Evolutionary conservation across 441 rosid species (phyloP).

Genomic region (Erodium trifolium): DNA sequence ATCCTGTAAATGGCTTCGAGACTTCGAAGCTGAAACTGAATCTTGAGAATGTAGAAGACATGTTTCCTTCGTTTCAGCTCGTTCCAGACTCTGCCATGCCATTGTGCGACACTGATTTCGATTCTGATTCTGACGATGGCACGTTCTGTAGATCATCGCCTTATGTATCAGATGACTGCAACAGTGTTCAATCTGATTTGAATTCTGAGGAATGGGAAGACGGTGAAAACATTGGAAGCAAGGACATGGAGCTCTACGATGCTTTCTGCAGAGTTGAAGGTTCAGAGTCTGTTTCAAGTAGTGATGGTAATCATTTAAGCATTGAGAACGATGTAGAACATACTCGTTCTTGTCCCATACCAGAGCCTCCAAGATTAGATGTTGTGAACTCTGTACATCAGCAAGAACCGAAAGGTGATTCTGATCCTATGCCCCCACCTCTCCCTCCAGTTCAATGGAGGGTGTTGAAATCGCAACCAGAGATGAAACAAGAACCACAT

Average conservation of each 20-base stretch:
- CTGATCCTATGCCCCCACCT: slow-evolving; percentile 48
- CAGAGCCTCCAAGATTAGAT: background rate
- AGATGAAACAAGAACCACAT: slow-evolving; percentile 27
- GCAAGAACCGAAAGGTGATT: background rate
- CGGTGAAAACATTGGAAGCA: slow-evolving; percentile 39
- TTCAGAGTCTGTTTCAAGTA: background rate
- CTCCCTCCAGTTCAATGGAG: slow-evolving; percentile 69
- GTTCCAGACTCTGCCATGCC: slow-evolving; percentile 54
- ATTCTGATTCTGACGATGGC: slow-evolving; percentile 56
- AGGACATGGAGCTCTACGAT: slow-evolving; percentile 39
- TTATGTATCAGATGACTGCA: slow-evolving; percentile 57
- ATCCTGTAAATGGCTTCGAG: slow-evolving; percentile 51
- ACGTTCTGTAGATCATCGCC: slow-evolving; percentile 81
- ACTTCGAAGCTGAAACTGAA: slow-evolving; percentile 59
- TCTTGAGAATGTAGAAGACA: slow-evolving; percentile 28
- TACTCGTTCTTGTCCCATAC: background rate
- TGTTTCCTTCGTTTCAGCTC: slow-evolving; percentile 78
- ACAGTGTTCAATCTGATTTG: slow-evolving; percentile 49
- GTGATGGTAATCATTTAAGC: background rate
- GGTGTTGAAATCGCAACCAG: slow-evolving; percentile 34
- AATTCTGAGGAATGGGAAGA: slow-evolving; percentile 86
- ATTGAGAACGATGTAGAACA: background rate
- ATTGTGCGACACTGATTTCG: slow-evolving; percentile 20
- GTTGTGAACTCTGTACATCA: background rate
- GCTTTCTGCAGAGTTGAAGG: slow-evolving; percentile 22